phyloP scores from a whole-genome alignment of 139 green algal species.

The Tetraselmis striata region DNA sequence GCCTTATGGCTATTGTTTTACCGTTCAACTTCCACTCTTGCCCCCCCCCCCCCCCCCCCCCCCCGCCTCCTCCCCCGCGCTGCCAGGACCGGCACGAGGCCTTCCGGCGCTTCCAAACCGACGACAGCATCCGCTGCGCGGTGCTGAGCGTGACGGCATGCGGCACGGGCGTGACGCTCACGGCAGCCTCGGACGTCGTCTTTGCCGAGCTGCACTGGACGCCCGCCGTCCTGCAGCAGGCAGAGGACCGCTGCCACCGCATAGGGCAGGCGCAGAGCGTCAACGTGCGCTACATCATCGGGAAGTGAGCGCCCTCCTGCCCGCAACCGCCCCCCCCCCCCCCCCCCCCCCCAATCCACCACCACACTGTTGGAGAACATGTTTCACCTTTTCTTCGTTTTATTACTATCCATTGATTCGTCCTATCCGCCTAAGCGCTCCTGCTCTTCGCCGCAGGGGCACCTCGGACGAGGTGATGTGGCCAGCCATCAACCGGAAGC shows the following conservation, averaged over 20 bases:
- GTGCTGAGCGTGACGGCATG: conserved; percentile 19
- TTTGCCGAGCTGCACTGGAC: conserved; percentile 42
- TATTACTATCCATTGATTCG: too few relatives aligned
- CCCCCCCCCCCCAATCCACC: background rate
- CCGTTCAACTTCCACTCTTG: too few relatives aligned
- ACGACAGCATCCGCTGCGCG: background rate
- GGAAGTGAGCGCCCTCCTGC: background rate
- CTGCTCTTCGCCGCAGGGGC: background rate
- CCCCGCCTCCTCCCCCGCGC: too few relatives aligned
- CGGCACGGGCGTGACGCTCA: conserved; percentile 37
- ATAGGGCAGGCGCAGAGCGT: conserved; percentile 26
- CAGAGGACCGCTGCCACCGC: conserved; percentile 37
- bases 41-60: too few relatives aligned
- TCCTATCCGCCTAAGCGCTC: too few relatives aligned
- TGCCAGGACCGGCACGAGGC: conserved; percentile 14
- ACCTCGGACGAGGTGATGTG: background rate
- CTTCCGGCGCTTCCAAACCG: conserved; percentile 29
- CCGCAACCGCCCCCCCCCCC: background rate
- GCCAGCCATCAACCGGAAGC: background rate
- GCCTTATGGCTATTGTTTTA: too few relatives aligned
- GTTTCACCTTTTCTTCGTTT: too few relatives aligned
- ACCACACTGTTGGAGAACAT: background rate
- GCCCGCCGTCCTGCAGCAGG: conserved; percentile 1
- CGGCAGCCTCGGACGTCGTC: conserved; percentile 29
- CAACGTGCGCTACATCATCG: conserved; percentile 29